Base-by-base conservation (phyloP, 1,284 basidiomycete genomes). In the Ceratobasidium sp. region DNA sequence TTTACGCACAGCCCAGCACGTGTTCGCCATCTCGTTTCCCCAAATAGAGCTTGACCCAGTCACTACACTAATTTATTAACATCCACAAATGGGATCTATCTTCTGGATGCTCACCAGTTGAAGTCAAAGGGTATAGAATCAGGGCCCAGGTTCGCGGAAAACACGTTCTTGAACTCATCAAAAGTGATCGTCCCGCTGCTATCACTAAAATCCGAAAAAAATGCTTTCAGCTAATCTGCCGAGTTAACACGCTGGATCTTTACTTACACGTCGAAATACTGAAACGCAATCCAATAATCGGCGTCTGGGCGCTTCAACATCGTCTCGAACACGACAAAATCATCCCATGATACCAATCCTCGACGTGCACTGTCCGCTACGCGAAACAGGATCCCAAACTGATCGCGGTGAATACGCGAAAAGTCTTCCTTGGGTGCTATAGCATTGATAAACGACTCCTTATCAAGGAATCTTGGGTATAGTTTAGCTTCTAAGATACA, bases 281-380 rank as follows among this genome's bases (percentile, higher is more conserved):
- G 92, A 88, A 98, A 98, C 38, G 96, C 96, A 84, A 98, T 96
- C 90, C 94, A 95, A 85, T 97, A 96, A 84, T 97, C 96, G 48
- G 96, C 96, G 85, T 97, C 96, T 59, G 96, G 93, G 82, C 95
- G 88, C 85, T 96, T 96, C 82, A 96, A 85, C 81, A 95, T 86
- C 20, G 95, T 96, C 87, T 98, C 93, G 83, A 98, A 98, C 79
- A 96, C 92, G 26, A 93, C 92, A 83, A 97, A 98, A 85, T 98
- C 96, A 81, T 97, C 95, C 92, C 95, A 97, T 64, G 95, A 95
- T 64, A 98, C 90, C 59, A 94, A 86, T 40, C 94, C 94, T 57
- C 92, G 90, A 82, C 91, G 90, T 61, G 90, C 89, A 59, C 89
- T 87, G 86, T 98, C 96, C 66, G 96, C 96, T 68, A 98, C 95